Conservation (phyloP, 805 yeast genomes). For the Hanseniaspora osmophila region DNA sequence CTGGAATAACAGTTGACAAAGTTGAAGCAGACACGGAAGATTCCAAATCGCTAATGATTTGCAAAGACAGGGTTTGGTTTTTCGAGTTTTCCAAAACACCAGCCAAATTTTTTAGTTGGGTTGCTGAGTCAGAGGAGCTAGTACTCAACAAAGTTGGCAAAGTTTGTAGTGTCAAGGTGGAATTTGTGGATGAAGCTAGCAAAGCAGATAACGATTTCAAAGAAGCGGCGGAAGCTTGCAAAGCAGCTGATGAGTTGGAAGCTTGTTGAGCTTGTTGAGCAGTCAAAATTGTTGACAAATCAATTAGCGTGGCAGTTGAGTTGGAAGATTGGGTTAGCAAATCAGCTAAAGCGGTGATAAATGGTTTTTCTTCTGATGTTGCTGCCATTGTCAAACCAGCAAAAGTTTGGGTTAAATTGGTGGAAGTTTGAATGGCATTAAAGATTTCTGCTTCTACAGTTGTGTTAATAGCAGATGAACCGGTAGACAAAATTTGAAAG, state of each 20-base stretch:
- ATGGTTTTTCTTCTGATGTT: slow-evolving; percentile 6
- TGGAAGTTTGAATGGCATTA: slow-evolving; percentile 4
- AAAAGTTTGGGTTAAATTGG: slow-evolving; percentile 11
- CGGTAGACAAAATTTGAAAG: slow-evolving; percentile 2
- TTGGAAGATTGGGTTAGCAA: slow-evolving; percentile 4
- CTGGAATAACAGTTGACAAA: background rate
- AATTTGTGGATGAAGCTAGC: slow-evolving; percentile 12
- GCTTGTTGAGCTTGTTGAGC: slow-evolving; percentile 12
- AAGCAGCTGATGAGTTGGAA: slow-evolving; percentile 9
- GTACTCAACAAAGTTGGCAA: slow-evolving; percentile 11
- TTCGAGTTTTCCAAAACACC: slow-evolving; percentile 9
- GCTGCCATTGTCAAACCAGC: slow-evolving; percentile 11
- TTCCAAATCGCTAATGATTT: slow-evolving; percentile 7
- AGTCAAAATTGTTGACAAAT: slow-evolving; percentile 13
- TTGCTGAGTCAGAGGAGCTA: slow-evolving; percentile 11
- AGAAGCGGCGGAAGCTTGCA: slow-evolving; percentile 11
- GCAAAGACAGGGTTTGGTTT: slow-evolving; percentile 13
- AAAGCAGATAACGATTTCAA: slow-evolving; percentile 13
- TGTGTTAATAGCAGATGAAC: slow-evolving; percentile 1
- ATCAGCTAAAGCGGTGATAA: slow-evolving; percentile 2
- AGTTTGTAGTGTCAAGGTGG: slow-evolving; percentile 11
- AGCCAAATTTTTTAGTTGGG: slow-evolving; percentile 14
- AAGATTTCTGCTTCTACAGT: slow-evolving; percentile 2
- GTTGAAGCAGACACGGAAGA: background rate
- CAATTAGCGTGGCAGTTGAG: slow-evolving; percentile 15